These are phyloP conservation scores for Microdochium nivale DNA, from an alignment of 2,329 filamentous ascomycete genomes.

Conservation along the genomic window DNA sequence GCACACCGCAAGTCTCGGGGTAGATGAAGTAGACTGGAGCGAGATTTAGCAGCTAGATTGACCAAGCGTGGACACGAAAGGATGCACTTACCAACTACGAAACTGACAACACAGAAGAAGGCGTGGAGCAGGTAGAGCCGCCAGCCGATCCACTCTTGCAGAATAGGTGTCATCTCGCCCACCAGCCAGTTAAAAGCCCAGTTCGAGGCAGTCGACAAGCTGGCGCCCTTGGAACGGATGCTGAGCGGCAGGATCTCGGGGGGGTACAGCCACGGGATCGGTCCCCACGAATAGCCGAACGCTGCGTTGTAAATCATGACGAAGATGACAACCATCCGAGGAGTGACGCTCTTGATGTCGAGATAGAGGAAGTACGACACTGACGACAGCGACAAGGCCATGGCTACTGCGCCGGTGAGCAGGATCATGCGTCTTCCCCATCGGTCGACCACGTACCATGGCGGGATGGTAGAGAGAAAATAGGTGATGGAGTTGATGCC, in stretches of 20 bases:
- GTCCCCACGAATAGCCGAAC: slow-evolving; percentile 92
- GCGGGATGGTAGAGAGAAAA: slow-evolving; percentile 82
- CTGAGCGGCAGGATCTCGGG: slow-evolving; percentile 97
- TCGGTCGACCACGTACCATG: slow-evolving; percentile 92
- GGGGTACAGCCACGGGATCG: slow-evolving; percentile 95
- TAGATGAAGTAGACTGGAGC: slow-evolving; percentile 87
- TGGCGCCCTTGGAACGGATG: slow-evolving; percentile 94
- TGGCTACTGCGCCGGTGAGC: slow-evolving; percentile 79
- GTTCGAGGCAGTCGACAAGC: slow-evolving; percentile 90
- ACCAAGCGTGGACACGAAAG: background rate
- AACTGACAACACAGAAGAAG: slow-evolving; percentile 92
- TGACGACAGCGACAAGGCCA: slow-evolving; percentile 77
- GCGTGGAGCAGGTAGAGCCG: slow-evolving; percentile 90
- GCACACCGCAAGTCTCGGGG: slow-evolving; percentile 90
- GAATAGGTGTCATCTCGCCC: slow-evolving; percentile 85
- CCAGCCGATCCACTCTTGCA: slow-evolving; percentile 91
- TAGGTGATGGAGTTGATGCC: slow-evolving; percentile 91
- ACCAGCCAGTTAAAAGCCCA: slow-evolving; percentile 99
- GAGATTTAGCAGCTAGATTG: slow-evolving; percentile 6
- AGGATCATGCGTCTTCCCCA: slow-evolving; percentile 87
- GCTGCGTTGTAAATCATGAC: slow-evolving; percentile 98
- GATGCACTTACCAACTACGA: slow-evolving; percentile 75
- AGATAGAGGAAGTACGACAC: slow-evolving; percentile 96
- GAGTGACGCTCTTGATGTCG: slow-evolving; percentile 63
- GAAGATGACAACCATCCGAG: slow-evolving; percentile 79